Evolutionary conservation across 2,329 filamentous ascomycete species (phyloP), one percentile per base, ranked within the genome.

Genomic region (Nothomitra cinnamomea): DNA sequence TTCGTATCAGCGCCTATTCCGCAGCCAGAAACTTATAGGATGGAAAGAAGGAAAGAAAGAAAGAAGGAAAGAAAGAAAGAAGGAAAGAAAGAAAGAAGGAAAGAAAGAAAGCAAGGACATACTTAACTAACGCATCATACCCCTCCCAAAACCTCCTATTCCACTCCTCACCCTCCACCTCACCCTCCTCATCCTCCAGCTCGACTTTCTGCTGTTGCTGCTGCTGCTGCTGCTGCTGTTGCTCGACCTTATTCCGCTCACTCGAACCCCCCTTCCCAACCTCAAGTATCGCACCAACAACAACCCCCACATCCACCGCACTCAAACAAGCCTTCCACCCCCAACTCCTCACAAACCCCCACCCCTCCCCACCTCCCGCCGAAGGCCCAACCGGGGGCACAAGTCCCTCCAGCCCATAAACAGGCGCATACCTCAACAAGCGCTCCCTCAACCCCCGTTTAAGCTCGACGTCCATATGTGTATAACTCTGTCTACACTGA

Each of bases 341-440:
- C 92, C 92, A 98, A 64, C 87, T 94, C 55, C 89, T 79, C 17
- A 96, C 90, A 63, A 96, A 98, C 0, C 92, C 90, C 90, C 90
- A 96, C 10, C 88, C 89, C 65, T 95, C 88, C 63, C 90, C 90
- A 48, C 80, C 79, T 21, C 77, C 77, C 3, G 79, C 81, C 58
- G 85, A 82, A 3, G 82, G 81, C 56, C 84, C 82, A 10, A 82
- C 77, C 3, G 83, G 79, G 1, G 90, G 90, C 0, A 98, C 88
- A 62, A 98, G 80, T 52, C 90, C 92, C 58, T 96, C 89, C 1
- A 98, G 76, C 25, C 94, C 92, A 66, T 96, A 98, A 56, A 94
- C 75, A 1, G 87, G 87, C 0, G 89, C 89, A 64, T 95, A 96
- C 61, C 90, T 90, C 19, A 95, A 74, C 1, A 98, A 75, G 56